Evolutionary conservation across 73 alveolate species (phyloP), one percentile per base, ranked within the genome.

Genomic region (Uronychia binucleata): DNA sequence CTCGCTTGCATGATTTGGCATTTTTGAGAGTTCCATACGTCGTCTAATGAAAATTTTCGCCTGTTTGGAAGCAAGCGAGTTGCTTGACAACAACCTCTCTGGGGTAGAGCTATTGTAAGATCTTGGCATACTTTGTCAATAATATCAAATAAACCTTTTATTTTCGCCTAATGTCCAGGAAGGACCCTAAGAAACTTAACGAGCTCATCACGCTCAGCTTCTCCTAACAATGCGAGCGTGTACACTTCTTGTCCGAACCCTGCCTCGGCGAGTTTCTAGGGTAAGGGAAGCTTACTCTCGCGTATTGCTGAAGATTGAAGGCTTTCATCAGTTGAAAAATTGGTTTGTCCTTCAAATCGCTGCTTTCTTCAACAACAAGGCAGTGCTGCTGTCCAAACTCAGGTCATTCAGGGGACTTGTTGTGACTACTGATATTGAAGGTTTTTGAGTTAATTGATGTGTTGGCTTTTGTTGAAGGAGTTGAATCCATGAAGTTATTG

Each of bases 261-360:
- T 29, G 77, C 28, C 26, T 85, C 91, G 8, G 86, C 80, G n/a
- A 85, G 32, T 77, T 57, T 85, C 84, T 83, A n/a, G n/a, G n/a
- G n/a, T n/a, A n/a, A n/a, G n/a, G n/a, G n/a, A n/a, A n/a, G 67
- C n/a, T 46, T 46, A 46, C 67, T 19, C 86, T 28, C 8, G 94
- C 89, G 59, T 88, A 88, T 83, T 88, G 85, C 81, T 88, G 94
- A 11, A 88, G 85, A 33, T 88, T 88, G 83, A 88, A 88, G 35
- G 88, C 88, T 60, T 88, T 87, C 13, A 88, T 88, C 8, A 88
- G 77, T 30, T 79, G 78, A 81, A 83, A 88, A 14, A 88, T 82
- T 26, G 94, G 91, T 32, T 58, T 33, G 76, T 86, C 92, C 30
- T 67, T 46, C 19, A 46, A 46, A 19, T 46, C 67, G n/a, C n/a